These are phyloP conservation scores for Silybum marianum DNA, from an alignment of 129 eudicot genomes.

Conservation along the genomic window DNA sequence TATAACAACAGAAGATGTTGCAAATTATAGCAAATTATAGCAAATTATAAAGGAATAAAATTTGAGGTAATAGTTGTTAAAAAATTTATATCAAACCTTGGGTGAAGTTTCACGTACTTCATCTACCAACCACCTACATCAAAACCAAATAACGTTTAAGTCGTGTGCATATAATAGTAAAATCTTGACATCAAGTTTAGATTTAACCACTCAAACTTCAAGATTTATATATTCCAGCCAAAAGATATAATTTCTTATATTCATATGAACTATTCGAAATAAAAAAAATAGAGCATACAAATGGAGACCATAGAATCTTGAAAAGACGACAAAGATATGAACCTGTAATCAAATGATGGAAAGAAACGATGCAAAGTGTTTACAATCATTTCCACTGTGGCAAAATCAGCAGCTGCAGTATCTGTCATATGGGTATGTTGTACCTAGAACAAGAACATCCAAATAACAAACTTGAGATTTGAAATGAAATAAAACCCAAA, in stretches of 20 bases:
- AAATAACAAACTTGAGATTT: constrained; percentile 2
- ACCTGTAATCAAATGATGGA: constrained; percentile 96
- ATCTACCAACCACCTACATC: constrained; percentile 88
- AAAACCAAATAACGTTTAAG: constrained; percentile 11
- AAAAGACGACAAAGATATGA: not conserved
- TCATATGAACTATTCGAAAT: not conserved
- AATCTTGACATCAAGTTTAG: constrained; percentile 13
- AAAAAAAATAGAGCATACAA: too few relatives aligned
- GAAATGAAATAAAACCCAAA: not conserved
- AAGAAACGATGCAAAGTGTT: constrained; percentile 78
- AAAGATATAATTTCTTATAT: not conserved
- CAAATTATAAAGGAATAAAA: not conserved
- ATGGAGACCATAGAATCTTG: not conserved
- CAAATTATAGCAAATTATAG: too few relatives aligned
- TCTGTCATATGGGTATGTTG: constrained; percentile 97
- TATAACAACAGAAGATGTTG: not conserved
- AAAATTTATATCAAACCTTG: constrained; percentile 48
- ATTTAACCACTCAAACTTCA: not conserved
- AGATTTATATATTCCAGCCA: not conserved
- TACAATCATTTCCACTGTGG: constrained; percentile 86
- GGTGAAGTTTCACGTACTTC: constrained; percentile 92
- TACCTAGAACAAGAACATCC: constrained; percentile 47
- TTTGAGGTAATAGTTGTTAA: not conserved
- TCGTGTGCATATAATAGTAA: not conserved
- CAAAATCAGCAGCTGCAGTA: constrained; percentile 95